Conservation (phyloP, 2,329 filamentous ascomycete species). For the Exophiala viscosa region DNA sequence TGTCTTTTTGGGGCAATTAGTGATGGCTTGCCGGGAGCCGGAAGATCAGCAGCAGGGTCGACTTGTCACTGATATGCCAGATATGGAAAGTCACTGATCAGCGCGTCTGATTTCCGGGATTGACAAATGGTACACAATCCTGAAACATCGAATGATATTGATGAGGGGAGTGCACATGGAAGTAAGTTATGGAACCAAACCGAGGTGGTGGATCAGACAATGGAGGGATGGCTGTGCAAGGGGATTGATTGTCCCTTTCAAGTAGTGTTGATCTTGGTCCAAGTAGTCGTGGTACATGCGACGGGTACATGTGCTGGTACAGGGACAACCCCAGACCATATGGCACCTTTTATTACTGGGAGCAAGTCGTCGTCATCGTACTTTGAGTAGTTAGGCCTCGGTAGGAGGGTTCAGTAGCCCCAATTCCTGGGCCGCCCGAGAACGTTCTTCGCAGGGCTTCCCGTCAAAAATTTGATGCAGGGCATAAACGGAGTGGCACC, state of each 20-base stretch:
- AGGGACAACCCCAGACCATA: neutral
- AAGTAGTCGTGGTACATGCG: neutral
- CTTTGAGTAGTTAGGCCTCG: neutral
- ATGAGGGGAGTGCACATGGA: slow-evolving; percentile 4
- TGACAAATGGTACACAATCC: slow-evolving; percentile 4
- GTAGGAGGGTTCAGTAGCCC: neutral
- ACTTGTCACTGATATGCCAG: neutral
- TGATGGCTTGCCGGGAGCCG: slow-evolving; percentile 2
- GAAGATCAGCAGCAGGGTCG: slow-evolving; percentile 2
- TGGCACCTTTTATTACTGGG: too few relatives aligned
- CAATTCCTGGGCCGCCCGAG: neutral
- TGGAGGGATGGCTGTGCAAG: neutral
- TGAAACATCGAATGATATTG: slow-evolving; percentile 10
- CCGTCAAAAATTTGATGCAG: neutral
- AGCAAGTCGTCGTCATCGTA: neutral
- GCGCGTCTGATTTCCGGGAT: slow-evolving; percentile 3
- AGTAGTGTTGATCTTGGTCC: neutral
- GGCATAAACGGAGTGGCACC: neutral
- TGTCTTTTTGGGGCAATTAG: neutral
- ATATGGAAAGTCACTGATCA: neutral
- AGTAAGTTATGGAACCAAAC: slow-evolving; percentile 1
- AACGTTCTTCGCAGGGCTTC: slow-evolving; percentile 3
- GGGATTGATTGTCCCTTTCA: neutral
- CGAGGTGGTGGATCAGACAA: neutral
- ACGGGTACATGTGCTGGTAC: neutral